phyloP scores from a whole-genome alignment of 495 filamentous ascomycete species.

The Neurospora hispaniola region DNA sequence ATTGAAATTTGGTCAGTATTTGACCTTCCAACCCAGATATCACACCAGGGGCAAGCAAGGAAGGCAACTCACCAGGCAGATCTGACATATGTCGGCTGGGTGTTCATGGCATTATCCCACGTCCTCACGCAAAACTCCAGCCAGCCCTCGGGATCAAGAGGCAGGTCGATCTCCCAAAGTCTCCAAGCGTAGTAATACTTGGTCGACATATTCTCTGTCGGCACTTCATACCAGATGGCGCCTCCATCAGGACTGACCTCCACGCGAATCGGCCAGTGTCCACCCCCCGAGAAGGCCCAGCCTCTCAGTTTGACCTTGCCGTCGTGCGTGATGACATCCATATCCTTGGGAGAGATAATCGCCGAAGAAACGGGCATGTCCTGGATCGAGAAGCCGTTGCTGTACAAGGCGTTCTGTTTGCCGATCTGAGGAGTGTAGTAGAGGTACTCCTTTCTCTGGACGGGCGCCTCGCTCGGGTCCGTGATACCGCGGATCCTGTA shows the following conservation, averaged over 20 bases:
- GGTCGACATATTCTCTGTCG: slow-evolving; percentile 33
- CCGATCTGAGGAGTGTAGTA: slow-evolving; percentile 50
- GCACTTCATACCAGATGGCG: slow-evolving; percentile 45
- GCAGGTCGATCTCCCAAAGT: slow-evolving; percentile 41
- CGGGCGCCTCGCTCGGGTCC: slow-evolving; percentile 29
- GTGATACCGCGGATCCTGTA: slow-evolving; percentile 41
- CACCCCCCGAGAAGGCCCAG: slow-evolving; percentile 52
- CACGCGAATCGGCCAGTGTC: slow-evolving; percentile 47
- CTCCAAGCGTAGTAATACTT: slow-evolving; percentile 49
- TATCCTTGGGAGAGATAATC: slow-evolving; percentile 45
- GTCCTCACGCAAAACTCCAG: slow-evolving; percentile 44
- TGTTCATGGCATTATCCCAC: slow-evolving; percentile 50
- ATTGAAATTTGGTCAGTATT: background rate
- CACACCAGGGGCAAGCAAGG: too few species aligned
- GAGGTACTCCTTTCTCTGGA: slow-evolving; percentile 45
- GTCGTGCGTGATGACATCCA: slow-evolving; percentile 43
- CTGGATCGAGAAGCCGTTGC: slow-evolving; percentile 48
- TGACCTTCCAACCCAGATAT: too few species aligned
- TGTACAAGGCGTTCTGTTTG: slow-evolving; percentile 46
- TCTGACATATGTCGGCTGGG: slow-evolving; percentile 23
- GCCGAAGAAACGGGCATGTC: slow-evolving; percentile 54
- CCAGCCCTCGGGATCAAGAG: slow-evolving; percentile 50
- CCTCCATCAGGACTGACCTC: slow-evolving; percentile 50
- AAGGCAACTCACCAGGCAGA: slow-evolving; percentile 22
- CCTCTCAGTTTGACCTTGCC: slow-evolving; percentile 42